These are phyloP conservation scores for Sonneratia caseolaris DNA, from an alignment of 345 rosid species.

Conservation along the genomic window DNA sequence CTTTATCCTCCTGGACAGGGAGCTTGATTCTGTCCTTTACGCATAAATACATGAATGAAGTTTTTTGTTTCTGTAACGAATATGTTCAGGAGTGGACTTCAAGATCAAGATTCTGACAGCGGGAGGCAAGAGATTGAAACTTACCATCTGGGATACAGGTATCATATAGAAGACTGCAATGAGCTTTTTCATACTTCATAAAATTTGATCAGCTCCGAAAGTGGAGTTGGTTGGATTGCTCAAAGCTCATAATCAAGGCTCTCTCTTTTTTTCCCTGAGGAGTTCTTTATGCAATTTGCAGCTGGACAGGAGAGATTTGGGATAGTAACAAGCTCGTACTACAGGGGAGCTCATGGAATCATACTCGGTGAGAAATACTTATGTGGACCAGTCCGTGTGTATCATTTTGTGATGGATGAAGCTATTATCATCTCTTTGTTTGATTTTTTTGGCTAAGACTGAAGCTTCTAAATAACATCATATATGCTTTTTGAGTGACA, in stretches of 20 bases:
- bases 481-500: neutral
- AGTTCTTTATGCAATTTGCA: slow-evolving; percentile 17
- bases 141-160: slow-evolving; percentile 99
- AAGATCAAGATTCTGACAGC: slow-evolving; percentile 64
- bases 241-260: neutral
- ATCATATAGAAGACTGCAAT: neutral
- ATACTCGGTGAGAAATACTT: slow-evolving; percentile 56
- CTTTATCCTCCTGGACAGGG: no score
- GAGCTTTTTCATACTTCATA: neutral
- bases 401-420: neutral
- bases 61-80: slow-evolving; percentile 4
- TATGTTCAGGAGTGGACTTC: slow-evolving; percentile 78
- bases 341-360: slow-evolving; percentile 91
- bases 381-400: neutral
- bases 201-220: neutral
- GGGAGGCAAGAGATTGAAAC: slow-evolving; percentile 73
- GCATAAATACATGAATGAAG: no score
- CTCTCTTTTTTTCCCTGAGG: neutral
- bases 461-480: neutral
- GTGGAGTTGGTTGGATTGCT: neutral
- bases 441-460: neutral
- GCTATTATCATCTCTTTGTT: neutral
- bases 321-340: slow-evolving; percentile 70
- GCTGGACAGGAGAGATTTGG: slow-evolving; percentile 99
- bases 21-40: no score